Conservation (phyloP, 2,329 filamentous ascomycete genomes). For the Cordyceps farinosa region DNA sequence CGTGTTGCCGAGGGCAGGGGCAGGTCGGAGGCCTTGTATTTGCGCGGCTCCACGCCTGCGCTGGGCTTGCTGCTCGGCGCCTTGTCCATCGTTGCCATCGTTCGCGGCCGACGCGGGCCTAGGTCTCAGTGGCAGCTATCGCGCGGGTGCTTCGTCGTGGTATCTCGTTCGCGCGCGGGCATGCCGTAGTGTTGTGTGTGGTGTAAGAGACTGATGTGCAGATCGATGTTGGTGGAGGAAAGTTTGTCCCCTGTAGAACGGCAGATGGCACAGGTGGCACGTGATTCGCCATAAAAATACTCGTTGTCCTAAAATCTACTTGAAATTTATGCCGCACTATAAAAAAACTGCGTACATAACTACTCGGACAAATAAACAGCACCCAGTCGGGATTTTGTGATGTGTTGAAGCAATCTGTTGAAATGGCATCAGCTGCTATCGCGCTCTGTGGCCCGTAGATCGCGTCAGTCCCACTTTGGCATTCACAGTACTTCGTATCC, state of each 20-base stretch:
- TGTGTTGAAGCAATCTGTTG: too few species aligned
- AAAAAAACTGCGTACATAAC: neutral
- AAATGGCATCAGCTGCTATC: neutral
- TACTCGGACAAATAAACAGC: neutral
- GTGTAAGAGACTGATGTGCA: neutral
- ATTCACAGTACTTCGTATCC: neutral
- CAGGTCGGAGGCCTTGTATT: constrained; percentile 71
- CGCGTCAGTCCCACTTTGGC: neutral
- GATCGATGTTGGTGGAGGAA: neutral
- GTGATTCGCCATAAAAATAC: neutral
- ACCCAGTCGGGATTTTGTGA: neutral
- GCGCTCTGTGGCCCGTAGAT: neutral
- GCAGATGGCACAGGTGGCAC: neutral
- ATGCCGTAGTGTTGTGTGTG: neutral
- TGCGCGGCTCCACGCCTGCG: constrained; percentile 32
- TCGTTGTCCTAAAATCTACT: too few species aligned
- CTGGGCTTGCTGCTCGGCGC: neutral
- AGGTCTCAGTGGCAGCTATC: neutral
- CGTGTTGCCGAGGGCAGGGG: constrained; percentile 71
- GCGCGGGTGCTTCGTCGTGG: neutral
- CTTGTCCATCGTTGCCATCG: constrained; percentile 6
- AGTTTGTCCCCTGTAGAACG: neutral
- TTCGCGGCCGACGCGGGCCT: neutral
- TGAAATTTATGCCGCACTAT: neutral
- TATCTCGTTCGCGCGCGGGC: neutral